A percentile compares a stretch with the other conserved stretches of the same genome.
These are phyloP conservation scores for Osmanthus fragrans DNA, from an alignment of 257 asterid species.

Conservation along the genomic window DNA sequence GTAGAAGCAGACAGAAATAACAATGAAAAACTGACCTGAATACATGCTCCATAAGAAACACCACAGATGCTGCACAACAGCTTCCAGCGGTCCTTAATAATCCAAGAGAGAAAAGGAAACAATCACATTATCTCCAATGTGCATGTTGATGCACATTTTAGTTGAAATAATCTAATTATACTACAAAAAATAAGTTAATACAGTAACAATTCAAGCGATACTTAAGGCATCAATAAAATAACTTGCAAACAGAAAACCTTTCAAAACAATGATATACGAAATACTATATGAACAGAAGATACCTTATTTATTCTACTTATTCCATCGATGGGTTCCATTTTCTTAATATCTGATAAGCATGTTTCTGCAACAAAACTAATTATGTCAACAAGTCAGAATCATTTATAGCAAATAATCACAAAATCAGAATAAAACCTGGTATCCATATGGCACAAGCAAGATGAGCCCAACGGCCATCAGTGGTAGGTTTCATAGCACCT, in stretches of 20 bases:
- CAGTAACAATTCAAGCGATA: conserved; percentile 13
- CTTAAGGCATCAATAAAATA: background rate
- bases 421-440: conserved; percentile 64
- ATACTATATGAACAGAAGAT: conserved; percentile 20
- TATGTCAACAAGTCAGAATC: conserved; percentile 15
- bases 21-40: conserved; percentile 62
- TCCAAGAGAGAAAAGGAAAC: conserved; percentile 16
- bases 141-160: conserved; percentile 15
- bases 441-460: conserved; percentile 99
- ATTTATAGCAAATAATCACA: background rate
- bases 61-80: conserved; percentile 90
- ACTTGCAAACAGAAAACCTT: background rate
- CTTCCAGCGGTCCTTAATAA: conserved; percentile 94
- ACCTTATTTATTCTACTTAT: conserved; percentile 82
- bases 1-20: background rate
- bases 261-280: background rate
- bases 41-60: conserved; percentile 97
- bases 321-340: conserved; percentile 99
- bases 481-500: conserved; percentile 99
- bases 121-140: conserved; percentile 20
- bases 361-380: conserved; percentile 65
- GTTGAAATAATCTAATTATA: conserved; percentile 12
- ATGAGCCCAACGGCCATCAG: conserved; percentile 99
- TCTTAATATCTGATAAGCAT: conserved; percentile 83
- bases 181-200: background rate